Evolutionary conservation across 192 early-diverging fungal species (phyloP).

Genomic region (Dimargaris cristalligena): DNA sequence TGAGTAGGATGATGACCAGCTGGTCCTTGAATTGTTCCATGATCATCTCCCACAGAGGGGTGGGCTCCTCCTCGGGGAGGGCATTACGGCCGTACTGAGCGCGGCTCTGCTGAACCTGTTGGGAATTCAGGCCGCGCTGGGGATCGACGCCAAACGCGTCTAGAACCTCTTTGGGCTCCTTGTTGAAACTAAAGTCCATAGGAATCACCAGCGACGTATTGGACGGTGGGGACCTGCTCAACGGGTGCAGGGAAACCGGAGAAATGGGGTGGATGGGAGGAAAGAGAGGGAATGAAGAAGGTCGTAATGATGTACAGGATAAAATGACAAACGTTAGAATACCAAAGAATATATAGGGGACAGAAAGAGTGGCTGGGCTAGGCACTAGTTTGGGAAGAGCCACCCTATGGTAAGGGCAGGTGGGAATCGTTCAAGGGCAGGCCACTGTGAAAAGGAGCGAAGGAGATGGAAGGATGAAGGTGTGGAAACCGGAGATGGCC

Average conservation of each 20-base stretch:
- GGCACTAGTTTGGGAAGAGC: too few relatives aligned
- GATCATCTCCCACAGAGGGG: constrained; percentile 84
- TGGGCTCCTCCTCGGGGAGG: constrained; percentile 77
- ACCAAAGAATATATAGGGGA: too few relatives aligned
- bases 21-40: constrained; percentile 98
- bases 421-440: too few relatives aligned
- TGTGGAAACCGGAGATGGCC: too few relatives aligned
- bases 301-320: too few relatives aligned
- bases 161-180: constrained; percentile 44
- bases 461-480: too few relatives aligned
- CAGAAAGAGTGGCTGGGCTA: too few relatives aligned
- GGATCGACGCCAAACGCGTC: constrained; percentile 46
- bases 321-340: too few relatives aligned
- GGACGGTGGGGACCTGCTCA: background rate
- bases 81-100: constrained; percentile 68
- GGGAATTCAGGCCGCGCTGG: constrained; percentile 41
- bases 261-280: background rate
- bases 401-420: too few relatives aligned
- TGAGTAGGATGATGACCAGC: constrained; percentile 86
- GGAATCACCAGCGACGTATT: background rate
- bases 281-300: too few relatives aligned
- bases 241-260: background rate
- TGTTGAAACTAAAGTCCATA: constrained; percentile 52
- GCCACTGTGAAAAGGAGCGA: too few relatives aligned
- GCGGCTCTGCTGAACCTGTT: constrained; percentile 41